Percentiles rank a stretch among this genome's conserved stretches.
Conservation (phyloP, 2,329 filamentous ascomycete genomes). For the Fusarium xyrophilum region DNA sequence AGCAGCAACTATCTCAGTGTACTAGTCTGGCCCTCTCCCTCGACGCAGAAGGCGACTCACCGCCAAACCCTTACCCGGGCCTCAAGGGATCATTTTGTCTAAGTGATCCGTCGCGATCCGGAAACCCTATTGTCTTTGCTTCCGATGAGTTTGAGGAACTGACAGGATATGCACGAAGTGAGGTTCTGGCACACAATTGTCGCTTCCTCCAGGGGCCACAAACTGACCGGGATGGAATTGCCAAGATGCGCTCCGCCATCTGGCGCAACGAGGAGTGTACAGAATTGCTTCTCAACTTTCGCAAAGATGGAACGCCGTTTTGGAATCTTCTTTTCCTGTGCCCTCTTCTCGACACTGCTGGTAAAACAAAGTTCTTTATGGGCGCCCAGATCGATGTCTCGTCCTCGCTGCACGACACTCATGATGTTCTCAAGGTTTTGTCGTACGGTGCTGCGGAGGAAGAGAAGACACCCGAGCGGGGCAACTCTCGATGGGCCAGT, state of each 20-base stretch:
- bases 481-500: constrained; percentile 21
- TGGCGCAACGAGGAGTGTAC: constrained; percentile 53
- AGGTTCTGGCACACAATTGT: constrained; percentile 58
- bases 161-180: constrained; percentile 56
- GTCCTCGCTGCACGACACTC: constrained; percentile 56
- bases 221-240: constrained; percentile 52
- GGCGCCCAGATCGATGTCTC: constrained; percentile 66
- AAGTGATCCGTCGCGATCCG: constrained; percentile 57
- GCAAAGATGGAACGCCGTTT: constrained; percentile 59
- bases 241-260: constrained; percentile 52
- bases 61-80: constrained; percentile 54
- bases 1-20: constrained; percentile 57
- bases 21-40: constrained; percentile 54
- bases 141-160: constrained; percentile 61
- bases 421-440: constrained; percentile 60
- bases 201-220: constrained; percentile 57
- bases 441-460: constrained; percentile 45
- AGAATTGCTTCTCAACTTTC: constrained; percentile 60
- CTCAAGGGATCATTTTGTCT: constrained; percentile 66
- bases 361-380: constrained; percentile 59
- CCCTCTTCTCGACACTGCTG: constrained; percentile 57
- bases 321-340: constrained; percentile 64
- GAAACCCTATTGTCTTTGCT: constrained; percentile 58
- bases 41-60: constrained; percentile 41
- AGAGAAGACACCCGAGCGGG: constrained; percentile 18